Evolutionary conservation across 352 stramenopile genomes (phyloP), one percentile per base, ranked within the genome.

Genomic region (Globisporangium echinulatum): DNA sequence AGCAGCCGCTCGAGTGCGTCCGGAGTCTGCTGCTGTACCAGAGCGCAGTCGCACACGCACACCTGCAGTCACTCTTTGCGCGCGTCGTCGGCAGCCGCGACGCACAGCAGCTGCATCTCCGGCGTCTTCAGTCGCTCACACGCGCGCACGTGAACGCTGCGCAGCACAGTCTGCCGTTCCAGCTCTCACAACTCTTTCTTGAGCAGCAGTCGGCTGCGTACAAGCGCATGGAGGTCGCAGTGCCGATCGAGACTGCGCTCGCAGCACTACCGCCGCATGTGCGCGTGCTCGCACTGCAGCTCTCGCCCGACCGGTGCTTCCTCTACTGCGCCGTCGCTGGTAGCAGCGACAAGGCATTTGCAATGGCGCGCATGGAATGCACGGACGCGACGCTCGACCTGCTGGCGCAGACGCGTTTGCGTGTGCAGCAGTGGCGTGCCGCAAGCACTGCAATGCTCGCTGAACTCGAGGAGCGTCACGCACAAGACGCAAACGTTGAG

Each of bases 221-320:
- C 52, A 87, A 84, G 43, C 73, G 80, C 7, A 85, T 90, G 70
- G 77, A 52, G 15, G 61, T 90, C 7, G 59, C 43, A 3, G 67
- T 63, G 5, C 54, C 66, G 8, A 60, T 83, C 5, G 79, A 91
- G 19, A 48, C 54, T 6, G 71, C 84, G 17, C 58, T 92, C 7
- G 54, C 68, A 0, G 40, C 64, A 0, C 46, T 94, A 0, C 82
- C 80, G 36, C 61, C 70, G 1, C 61, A 65, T 3, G 62, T 71
- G 1, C 67, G 76, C 3, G 40, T 91, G 0, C 19, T 92, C 19
- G 74, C 68, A 47, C 69, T 92, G 5, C 84, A 92, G 54, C 74
- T 93, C 19, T 92, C 84, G 4, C 75, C 73, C 5, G 80, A 94
- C 49, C 68, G 65, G 3, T 84, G 74, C 43, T 92, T 87, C 42